These are phyloP conservation scores for Alternaria tenuissima DNA, from an alignment of 2,329 filamentous ascomycete species.

Conservation along the genomic window DNA sequence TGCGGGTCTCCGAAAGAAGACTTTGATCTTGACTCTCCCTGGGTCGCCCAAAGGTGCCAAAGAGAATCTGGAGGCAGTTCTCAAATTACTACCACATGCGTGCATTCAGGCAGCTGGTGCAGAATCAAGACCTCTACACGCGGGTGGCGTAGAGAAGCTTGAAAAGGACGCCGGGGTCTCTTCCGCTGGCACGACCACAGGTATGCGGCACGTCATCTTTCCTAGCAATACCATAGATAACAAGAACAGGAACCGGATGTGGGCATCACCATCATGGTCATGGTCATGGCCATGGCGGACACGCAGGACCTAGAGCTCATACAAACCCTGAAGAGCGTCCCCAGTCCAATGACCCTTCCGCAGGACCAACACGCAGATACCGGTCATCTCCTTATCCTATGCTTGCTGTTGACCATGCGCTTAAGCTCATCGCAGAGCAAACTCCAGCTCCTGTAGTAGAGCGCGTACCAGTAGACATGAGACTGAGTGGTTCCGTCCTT, in stretches of 20 bases:
- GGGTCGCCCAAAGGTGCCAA: constrained; percentile 94
- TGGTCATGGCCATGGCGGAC: constrained; percentile 61
- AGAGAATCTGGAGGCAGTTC: constrained; percentile 87
- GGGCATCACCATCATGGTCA: constrained; percentile 56
- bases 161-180: constrained; percentile 77
- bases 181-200: constrained; percentile 23
- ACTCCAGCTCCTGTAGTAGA: constrained; percentile 70
- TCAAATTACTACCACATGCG: constrained; percentile 94
- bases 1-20: constrained; percentile 82
- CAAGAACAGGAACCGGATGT: constrained; percentile 30
- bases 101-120: constrained; percentile 86
- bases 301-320: constrained; percentile 69
- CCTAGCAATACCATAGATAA: constrained; percentile 4
- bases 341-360: constrained; percentile 66
- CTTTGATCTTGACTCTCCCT: constrained; percentile 86
- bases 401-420: constrained; percentile 83
- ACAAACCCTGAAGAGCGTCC: constrained; percentile 68
- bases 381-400: constrained; percentile 92
- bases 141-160: constrained; percentile 81
- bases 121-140: constrained; percentile 80
- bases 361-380: constrained; percentile 72
- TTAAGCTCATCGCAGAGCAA: constrained; percentile 74
- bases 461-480: constrained; percentile 67
- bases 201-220: constrained; percentile 13
- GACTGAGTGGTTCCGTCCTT: constrained; percentile 78